Conservation (phyloP, 345 rosid species). For the Rubroshorea leprosula region DNA sequence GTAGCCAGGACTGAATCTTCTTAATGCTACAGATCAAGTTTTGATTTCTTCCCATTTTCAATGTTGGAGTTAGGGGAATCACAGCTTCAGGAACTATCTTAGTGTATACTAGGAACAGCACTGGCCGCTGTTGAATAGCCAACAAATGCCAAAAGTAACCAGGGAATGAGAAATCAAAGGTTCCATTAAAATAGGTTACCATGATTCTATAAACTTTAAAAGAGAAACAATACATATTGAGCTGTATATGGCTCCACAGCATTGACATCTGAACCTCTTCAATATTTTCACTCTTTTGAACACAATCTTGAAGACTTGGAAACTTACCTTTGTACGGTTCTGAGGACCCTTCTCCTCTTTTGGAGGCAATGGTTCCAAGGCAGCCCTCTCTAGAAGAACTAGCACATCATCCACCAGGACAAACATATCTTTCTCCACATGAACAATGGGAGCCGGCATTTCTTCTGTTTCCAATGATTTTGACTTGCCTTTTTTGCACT, state of each 20-base stretch:
- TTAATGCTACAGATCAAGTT: too few species aligned
- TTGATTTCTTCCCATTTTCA: too few species aligned
- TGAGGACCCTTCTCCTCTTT: conserved; percentile 86
- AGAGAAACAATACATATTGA: too few species aligned
- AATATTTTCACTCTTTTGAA: not conserved
- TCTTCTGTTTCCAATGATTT: conserved; percentile 56
- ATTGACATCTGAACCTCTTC: not conserved
- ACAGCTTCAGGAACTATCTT: too few species aligned
- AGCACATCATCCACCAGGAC: conserved; percentile 80
- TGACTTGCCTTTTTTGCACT: conserved; percentile 50
- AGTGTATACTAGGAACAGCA: too few species aligned
- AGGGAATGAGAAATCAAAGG: too few species aligned
- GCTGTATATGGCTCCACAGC: not conserved
- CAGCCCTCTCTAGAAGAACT: conserved; percentile 68
- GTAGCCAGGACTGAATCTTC: too few species aligned
- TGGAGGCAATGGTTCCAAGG: conserved; percentile 72
- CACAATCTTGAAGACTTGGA: not conserved
- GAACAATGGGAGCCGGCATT: conserved; percentile 71
- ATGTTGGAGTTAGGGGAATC: too few species aligned
- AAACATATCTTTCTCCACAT: conserved; percentile 66
- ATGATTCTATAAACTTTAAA: too few species aligned
- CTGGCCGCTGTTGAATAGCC: too few species aligned
- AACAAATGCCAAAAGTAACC: too few species aligned
- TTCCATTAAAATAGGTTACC: too few species aligned
- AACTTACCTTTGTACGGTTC: conserved; percentile 72